Conservation (phyloP, 23 red algal genomes). For the Gracilaria gracilis region DNA sequence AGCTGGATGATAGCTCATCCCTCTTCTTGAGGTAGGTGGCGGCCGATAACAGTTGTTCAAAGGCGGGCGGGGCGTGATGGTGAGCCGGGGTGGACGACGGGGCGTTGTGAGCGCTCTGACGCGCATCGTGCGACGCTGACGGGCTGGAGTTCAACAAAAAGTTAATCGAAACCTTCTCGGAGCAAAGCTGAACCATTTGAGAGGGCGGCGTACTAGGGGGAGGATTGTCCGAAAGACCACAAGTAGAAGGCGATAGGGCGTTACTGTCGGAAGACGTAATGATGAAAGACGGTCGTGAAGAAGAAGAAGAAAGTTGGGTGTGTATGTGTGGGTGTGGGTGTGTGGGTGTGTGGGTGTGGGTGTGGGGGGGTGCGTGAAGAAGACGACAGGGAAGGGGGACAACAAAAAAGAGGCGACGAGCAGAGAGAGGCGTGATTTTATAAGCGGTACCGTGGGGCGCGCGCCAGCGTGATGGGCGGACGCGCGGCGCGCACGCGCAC, state of each 20-base stretch:
- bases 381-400: neutral
- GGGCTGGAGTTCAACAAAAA: conserved; percentile 16
- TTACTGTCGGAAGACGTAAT: neutral
- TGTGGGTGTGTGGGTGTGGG: neutral
- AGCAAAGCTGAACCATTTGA: conserved; percentile 4
- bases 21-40: neutral
- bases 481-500: neutral
- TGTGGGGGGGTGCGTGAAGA: neutral
- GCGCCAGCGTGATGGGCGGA: neutral
- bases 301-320: too few relatives aligned
- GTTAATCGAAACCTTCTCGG: conserved; percentile 6
- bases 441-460: neutral
- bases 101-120: neutral
- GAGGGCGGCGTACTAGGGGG: neutral
- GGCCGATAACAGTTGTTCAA: neutral
- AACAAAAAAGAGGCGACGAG: too few relatives aligned
- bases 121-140: neutral
- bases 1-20: neutral
- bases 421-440: too few relatives aligned
- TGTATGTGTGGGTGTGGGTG: too few relatives aligned
- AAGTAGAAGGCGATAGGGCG: neutral
- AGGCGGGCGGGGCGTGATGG: neutral
- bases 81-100: neutral
- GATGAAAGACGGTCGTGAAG: neutral
- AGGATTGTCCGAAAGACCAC: neutral